Percentiles rank a stretch among this genome's conserved stretches.
phyloP scores from a whole-genome alignment of 257 asterid species.

The Salvia splendens region DNA sequence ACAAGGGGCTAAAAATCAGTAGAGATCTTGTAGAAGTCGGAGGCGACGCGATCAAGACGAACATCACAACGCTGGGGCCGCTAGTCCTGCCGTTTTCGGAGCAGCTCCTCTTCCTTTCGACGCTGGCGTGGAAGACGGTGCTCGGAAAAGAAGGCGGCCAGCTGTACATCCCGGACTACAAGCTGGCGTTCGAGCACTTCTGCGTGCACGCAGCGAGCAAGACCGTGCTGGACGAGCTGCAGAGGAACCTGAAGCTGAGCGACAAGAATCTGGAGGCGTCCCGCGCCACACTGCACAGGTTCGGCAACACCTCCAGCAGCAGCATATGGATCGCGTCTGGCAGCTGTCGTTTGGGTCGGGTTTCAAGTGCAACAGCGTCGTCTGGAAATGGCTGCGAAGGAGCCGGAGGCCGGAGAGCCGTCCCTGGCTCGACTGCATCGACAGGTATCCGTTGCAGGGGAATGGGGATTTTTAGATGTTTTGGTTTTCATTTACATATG shows the following conservation, averaged over 20 bases:
- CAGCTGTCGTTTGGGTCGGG: conserved; percentile 96
- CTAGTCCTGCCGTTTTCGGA: conserved; percentile 59
- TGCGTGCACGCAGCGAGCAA: conserved; percentile 91
- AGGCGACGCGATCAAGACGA: conserved; percentile 86
- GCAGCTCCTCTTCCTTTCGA: conserved; percentile 80
- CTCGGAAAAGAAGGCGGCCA: conserved; percentile 36
- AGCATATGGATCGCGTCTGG: conserved; percentile 96
- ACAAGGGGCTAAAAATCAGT: conserved; percentile 72
- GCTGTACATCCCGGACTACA: conserved; percentile 96
- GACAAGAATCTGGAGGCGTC: conserved; percentile 79
- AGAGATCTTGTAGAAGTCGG: conserved; percentile 77
- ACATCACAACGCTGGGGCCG: conserved; percentile 89
- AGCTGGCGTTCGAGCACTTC: conserved; percentile 93
- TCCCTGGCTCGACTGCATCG: conserved; percentile 77
- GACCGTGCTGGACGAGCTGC: conserved; percentile 82
- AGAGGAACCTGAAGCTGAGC: conserved; percentile 78
- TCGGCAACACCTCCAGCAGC: conserved; percentile 95
- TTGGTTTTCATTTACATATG: too few species aligned
- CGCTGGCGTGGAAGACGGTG: conserved; percentile 56
- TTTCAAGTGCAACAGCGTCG: conserved; percentile 88
- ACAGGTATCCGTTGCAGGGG: conserved; percentile 50
- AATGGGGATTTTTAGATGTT: conserved; percentile 15
- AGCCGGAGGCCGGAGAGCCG: conserved; percentile 41
- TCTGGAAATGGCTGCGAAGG: conserved; percentile 69
- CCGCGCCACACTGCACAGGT: conserved; percentile 68